Base-by-base conservation (phyloP, 768 basidiomycete genomes). In the Lactarius trivialis region DNA sequence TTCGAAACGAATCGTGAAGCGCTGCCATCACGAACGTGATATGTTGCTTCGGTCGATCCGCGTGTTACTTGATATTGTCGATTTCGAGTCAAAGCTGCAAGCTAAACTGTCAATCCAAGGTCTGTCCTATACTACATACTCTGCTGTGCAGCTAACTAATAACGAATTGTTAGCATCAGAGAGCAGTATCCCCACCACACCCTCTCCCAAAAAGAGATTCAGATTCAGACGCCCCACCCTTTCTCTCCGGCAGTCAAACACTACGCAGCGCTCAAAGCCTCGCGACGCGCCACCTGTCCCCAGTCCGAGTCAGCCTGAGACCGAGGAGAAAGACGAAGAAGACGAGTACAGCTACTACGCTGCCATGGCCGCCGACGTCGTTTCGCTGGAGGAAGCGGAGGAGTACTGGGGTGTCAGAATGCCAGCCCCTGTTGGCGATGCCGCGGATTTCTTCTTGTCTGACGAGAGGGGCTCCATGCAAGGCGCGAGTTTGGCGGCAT, bases 371-470 rank as follows among this genome's bases (percentile, higher is more conserved):
- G 55, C 63, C n/a, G 58, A 56, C 14, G 12, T 60, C 30, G 26
- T 64, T 30, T 33, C 58, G 30, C 48, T n/a, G 17, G 21, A 7
- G 11, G 58, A 21, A 3, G 34, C 11, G 14, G 58, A 64, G 1
- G 26, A 60, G 53, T 51, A 64, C 32, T 56, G 54, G 57, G 57
- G 58, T 30, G 58, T 64, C 37, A 33, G 48, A 3, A 64, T 64
- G 58, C 63, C 63, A 11, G 28, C 15, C 6, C 63, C 58, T 19
- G 39, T 55, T 2, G n/a, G 24, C 15, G 63, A 55, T 15, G 56
- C 56, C 6, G 52, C 57, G 2, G 61, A 60, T 28, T 14, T 64
- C 15, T 33, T 60, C 32, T 11, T 59, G 5, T 55, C 21, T 2
- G 49, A 60, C 26, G 63, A 50, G 33, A 49, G 36, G 7, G 37